phyloP scores from a whole-genome alignment of 805 yeast species.

The Lachancea kluyveri region DNA sequence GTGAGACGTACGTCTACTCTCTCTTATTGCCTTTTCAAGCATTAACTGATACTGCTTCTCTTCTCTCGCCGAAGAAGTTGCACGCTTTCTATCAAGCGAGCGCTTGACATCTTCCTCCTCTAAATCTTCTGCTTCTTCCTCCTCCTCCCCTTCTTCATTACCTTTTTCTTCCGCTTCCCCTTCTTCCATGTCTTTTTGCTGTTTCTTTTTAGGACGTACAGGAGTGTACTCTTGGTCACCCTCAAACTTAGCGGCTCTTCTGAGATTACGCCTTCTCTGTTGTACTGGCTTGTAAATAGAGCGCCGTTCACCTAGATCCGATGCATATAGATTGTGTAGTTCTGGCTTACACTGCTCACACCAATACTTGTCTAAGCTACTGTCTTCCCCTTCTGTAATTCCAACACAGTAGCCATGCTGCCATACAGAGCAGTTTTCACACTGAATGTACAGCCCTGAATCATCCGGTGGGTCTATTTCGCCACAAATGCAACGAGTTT shows the following conservation, averaged over 20 bases:
- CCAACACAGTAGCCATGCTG: conserved; percentile 98
- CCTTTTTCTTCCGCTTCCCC: conserved; percentile 21
- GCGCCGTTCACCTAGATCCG: conserved; percentile 21
- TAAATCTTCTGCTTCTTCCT: conserved; percentile 1
- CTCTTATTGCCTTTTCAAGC: conserved; percentile 36
- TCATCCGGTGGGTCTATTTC: conserved; percentile 40
- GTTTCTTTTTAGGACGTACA: too few species aligned
- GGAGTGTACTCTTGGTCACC: conserved; percentile 8
- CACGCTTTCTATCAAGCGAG: conserved; percentile 31
- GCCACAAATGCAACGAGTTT: conserved; percentile 41
- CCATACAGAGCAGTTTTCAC: conserved; percentile 93
- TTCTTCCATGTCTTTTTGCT: too few species aligned
- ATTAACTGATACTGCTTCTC: conserved; percentile 39
- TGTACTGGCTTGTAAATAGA: conserved; percentile 37
- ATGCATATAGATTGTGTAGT: conserved; percentile 42
- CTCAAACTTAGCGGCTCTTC: conserved; percentile 13
- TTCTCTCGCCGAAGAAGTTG: conserved; percentile 35
- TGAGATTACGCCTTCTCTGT: conserved; percentile 28
- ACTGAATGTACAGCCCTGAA: conserved; percentile 68
- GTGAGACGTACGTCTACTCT: conserved; percentile 34
- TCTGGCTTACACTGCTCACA: conserved; percentile 91
- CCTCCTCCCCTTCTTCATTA: conserved; percentile 8
- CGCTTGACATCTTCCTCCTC: conserved; percentile 20
- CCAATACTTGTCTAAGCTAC: conserved; percentile 90
- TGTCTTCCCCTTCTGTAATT: conserved; percentile 54